Evolutionary conservation across 2,329 filamentous ascomycete species (phyloP).

Genomic region (Aureobasidium sp.): DNA sequence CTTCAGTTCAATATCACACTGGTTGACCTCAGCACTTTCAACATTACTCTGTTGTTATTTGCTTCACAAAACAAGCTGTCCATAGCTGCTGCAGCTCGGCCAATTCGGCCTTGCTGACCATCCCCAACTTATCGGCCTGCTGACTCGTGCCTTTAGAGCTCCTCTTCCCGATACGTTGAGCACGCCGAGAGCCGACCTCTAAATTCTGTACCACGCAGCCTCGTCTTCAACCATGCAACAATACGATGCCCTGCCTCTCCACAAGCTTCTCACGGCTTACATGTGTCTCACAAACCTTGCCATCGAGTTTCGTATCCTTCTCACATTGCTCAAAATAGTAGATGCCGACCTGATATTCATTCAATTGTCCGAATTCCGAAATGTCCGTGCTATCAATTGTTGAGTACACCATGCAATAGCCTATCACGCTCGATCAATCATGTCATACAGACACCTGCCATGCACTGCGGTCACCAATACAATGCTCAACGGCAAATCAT

Average conservation of each 20-base stretch:
- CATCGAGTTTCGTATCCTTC: not conserved
- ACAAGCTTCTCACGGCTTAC: not conserved
- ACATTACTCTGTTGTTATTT: not conserved
- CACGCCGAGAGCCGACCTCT: not conserved
- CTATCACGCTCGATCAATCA: not conserved
- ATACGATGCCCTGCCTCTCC: not conserved
- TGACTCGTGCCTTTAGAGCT: conserved; percentile 3
- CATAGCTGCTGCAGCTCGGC: not conserved
- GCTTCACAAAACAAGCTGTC: not conserved
- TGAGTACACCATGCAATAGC: not conserved
- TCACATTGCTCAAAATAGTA: not conserved
- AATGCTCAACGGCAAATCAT: not conserved
- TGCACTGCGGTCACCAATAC: not conserved
- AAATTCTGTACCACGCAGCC: not conserved
- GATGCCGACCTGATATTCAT: not conserved
- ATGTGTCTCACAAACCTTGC: not conserved
- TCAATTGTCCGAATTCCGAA: conserved; percentile 5
- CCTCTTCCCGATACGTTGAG: not conserved
- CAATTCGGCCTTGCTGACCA: conserved; percentile 4
- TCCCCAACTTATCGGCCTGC: not conserved
- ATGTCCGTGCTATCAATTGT: not conserved
- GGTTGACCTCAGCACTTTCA: not conserved
- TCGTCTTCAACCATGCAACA: not conserved
- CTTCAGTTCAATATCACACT: not conserved
- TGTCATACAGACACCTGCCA: not conserved